phyloP scores from a whole-genome alignment of 2,329 filamentous ascomycete genomes.

The Plenodomus tracheiphilus region DNA sequence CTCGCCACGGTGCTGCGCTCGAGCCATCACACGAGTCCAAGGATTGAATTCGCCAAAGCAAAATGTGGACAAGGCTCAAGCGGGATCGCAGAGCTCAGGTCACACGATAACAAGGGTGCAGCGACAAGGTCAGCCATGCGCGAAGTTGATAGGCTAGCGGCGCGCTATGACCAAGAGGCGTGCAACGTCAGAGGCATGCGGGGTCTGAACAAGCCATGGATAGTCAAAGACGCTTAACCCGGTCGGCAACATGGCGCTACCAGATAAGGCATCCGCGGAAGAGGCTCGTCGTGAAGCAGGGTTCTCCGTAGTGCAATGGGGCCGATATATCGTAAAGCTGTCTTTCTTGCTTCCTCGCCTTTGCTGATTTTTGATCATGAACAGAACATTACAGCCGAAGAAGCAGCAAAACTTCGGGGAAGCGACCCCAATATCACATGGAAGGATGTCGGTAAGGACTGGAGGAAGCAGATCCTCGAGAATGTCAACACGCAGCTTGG shows the following conservation, averaged over 20 bases:
- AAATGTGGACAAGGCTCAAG: too few relatives aligned
- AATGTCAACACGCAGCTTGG: background rate
- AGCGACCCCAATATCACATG: background rate
- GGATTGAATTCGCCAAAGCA: too few relatives aligned
- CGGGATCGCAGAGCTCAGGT: background rate
- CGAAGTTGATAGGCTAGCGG: conserved; percentile 1
- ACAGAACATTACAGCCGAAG: background rate
- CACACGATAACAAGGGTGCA: conserved; percentile 1
- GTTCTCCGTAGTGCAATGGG: background rate
- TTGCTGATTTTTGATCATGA: background rate
- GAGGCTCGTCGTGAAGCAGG: background rate
- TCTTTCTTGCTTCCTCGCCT: background rate
- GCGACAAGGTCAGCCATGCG: background rate
- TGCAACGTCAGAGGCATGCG: conserved; percentile 1
- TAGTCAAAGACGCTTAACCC: background rate
- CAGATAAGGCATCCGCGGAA: background rate
- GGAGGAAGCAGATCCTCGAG: background rate
- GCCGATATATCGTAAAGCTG: background rate
- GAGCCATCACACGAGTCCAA: too few relatives aligned
- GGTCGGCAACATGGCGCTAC: background rate
- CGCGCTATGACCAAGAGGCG: conserved; percentile 1
- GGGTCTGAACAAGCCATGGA: background rate
- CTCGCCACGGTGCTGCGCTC: too few relatives aligned
- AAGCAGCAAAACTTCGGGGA: background rate
- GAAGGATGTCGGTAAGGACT: background rate